Base-by-base conservation (phyloP, 768 basidiomycete genomes). In the Coprinopsis strossmayeri region DNA sequence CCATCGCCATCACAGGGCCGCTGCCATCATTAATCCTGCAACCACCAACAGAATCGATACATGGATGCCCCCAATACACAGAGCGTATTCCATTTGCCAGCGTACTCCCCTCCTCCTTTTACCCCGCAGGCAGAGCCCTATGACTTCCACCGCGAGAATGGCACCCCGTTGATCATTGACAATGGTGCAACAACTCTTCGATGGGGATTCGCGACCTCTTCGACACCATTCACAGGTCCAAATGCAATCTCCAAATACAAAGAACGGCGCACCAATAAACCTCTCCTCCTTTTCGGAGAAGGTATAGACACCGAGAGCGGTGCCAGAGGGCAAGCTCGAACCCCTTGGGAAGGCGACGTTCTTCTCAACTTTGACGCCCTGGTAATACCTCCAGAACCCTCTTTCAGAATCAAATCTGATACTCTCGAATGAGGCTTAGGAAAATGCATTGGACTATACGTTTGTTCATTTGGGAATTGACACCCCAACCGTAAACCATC, bases 341-440 rank as follows among this genome's bases (percentile, higher is more conserved):
- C 81, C 0, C 84, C 95, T 46, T 98, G 89, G 85, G 96, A 99
- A 61, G 93, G 91, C 5, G 96, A 98, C 60, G 81, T 96, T 18
- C 64, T 97, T 40, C 74, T 91, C 56, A 93, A 92, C 65, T 89
- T 87, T 56, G 96, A 98, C 66, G 84, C 91, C 21, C 70, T 98
- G 76, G 95, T 97, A 68, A 68, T 74, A 3, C 45, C 47, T 32
- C 30, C 30, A 32, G n/a, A n/a, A n/a, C n/a, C n/a, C n/a, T n/a
- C n/a, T n/a, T n/a, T n/a, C n/a, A n/a, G n/a, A n/a, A n/a, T n/a
- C n/a, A 49, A 59, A 55, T 49, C 41, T 51, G 51, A 46, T 42
- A 32, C 45, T 39, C 52, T 51, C 52, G 51, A 59, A 55, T 54
- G 61, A 71, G 65, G 57, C 63, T 57, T 72, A 97, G 95, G 96